Evolutionary conservation across 768 basidiomycete species (phyloP).

Genomic region (Naganishia randhawae): DNA sequence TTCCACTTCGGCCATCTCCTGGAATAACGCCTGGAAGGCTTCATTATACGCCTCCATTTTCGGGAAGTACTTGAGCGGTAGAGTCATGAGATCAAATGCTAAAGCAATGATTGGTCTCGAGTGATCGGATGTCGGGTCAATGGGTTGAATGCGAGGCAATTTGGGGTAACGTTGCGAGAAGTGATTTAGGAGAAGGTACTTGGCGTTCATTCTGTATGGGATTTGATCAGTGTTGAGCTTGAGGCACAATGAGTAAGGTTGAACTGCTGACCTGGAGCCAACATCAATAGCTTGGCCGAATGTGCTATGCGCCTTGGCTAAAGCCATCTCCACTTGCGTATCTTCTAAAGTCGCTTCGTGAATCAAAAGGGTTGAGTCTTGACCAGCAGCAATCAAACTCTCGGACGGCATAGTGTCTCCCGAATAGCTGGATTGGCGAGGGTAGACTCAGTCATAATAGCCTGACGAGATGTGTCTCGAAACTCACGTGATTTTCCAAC

Average conservation of each 20-base stretch:
- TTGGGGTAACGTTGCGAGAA: conserved; percentile 93
- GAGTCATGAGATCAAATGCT: conserved; percentile 73
- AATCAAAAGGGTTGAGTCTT: conserved; percentile 72
- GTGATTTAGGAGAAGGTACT: conserved; percentile 84
- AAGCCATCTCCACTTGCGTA: conserved; percentile 69
- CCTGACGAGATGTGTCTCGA: background rate
- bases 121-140: conserved; percentile 38
- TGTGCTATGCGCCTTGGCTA: conserved; percentile 78
- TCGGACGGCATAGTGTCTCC: conserved; percentile 81
- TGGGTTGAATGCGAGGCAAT: conserved; percentile 60
- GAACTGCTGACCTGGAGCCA: conserved; percentile 60
- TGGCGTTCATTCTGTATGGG: conserved; percentile 69
- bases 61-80: conserved; percentile 77
- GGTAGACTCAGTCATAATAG: background rate
- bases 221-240: background rate
- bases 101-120: conserved; percentile 60
- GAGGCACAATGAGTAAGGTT: background rate
- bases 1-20: conserved; percentile 46
- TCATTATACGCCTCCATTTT: conserved; percentile 73
- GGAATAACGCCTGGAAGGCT: conserved; percentile 59
- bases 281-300: conserved; percentile 80
- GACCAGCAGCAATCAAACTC: conserved; percentile 63
- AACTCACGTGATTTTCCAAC: conserved; percentile 73
- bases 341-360: conserved; percentile 94
- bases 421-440: conserved; percentile 65